Conservation (phyloP, 2,329 filamentous ascomycete genomes). For the Paracorniculantispora psalliotae region DNA sequence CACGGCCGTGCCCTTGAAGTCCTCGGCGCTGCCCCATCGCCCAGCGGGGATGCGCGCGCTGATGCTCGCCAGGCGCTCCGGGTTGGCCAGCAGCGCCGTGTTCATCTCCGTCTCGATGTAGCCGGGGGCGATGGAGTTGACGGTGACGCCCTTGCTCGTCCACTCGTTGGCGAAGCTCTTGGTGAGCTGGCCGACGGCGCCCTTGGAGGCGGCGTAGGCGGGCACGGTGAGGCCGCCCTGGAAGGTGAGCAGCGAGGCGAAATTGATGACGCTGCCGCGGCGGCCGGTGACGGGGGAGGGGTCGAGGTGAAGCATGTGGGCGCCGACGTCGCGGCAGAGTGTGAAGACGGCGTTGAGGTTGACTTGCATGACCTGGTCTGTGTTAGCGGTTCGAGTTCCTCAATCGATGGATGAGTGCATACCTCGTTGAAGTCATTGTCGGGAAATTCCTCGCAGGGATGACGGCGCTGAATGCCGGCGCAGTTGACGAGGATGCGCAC, state of each 20-base stretch:
- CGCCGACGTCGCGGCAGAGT: conserved; percentile 70
- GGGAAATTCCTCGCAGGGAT: conserved; percentile 71
- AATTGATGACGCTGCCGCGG: conserved; percentile 74
- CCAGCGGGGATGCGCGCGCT: conserved; percentile 76
- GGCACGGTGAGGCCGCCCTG: conserved; percentile 86
- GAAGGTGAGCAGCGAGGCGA: conserved; percentile 75
- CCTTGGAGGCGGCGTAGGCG: conserved; percentile 82
- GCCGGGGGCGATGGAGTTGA: conserved; percentile 85
- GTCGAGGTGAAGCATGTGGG: conserved; percentile 65
- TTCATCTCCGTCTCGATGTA: conserved; percentile 98
- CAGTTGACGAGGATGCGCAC: conserved; percentile 81
- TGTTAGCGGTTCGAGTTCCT: neutral
- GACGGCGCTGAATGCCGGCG: conserved; percentile 77
- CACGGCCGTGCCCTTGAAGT: conserved; percentile 80
- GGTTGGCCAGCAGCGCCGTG: conserved; percentile 68
- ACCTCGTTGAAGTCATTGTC: conserved; percentile 70
- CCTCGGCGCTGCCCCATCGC: conserved; percentile 76
- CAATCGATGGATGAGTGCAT: neutral
- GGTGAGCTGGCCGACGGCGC: conserved; percentile 77
- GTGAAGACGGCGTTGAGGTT: conserved; percentile 81
- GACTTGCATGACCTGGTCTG: conserved; percentile 66
- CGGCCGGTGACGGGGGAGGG: conserved; percentile 46
- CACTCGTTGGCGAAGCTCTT: conserved; percentile 86
- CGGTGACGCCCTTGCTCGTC: conserved; percentile 70
- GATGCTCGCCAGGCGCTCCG: conserved; percentile 66